These are phyloP conservation scores for Yarrowia sp. DNA, from an alignment of 805 yeast species.

Conservation along the genomic window DNA sequence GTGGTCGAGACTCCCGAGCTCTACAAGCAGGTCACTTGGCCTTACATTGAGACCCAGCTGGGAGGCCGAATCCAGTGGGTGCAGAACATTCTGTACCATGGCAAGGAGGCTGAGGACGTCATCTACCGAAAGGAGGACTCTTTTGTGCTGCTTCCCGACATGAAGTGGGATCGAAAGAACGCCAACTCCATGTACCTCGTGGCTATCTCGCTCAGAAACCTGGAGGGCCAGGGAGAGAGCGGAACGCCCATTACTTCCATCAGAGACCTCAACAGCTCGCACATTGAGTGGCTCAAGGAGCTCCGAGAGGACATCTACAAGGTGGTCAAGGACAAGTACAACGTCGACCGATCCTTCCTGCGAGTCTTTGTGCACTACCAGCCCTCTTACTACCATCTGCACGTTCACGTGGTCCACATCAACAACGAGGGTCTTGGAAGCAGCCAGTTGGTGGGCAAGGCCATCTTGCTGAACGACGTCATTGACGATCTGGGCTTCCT, in stretches of 20 bases:
- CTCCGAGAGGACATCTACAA: conserved; percentile 48
- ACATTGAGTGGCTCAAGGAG: conserved; percentile 55
- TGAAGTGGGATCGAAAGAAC: conserved; percentile 89
- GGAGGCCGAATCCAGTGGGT: conserved; percentile 90
- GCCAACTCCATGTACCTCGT: conserved; percentile 72
- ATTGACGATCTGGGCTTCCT: conserved; percentile 63
- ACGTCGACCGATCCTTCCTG: conserved; percentile 54
- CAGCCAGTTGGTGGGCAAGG: conserved; percentile 59
- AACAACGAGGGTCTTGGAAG: conserved; percentile 60
- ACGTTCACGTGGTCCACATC: conserved; percentile 81
- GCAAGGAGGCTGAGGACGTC: conserved; percentile 82
- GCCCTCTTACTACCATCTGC: conserved; percentile 95
- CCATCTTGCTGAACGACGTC: conserved; percentile 75
- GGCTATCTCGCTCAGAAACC: conserved; percentile 63
- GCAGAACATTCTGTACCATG: conserved; percentile 71
- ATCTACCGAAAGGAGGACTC: conserved; percentile 60
- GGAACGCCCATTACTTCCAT: conserved; percentile 53
- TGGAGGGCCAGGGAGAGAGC: conserved; percentile 40
- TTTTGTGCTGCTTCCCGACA: conserved; percentile 82
- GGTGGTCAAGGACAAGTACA: conserved; percentile 50
- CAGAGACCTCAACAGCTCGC: conserved; percentile 65
- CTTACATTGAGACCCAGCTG: conserved; percentile 72
- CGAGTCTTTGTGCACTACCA: conserved; percentile 85
- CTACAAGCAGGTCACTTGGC: conserved; percentile 60
- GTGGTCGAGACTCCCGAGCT: conserved; percentile 78